Percentiles rank a stretch among this genome's conserved stretches.
Conservation (phyloP, 1,284 basidiomycete genomes). For the Tetrapyrgos nigripes region DNA sequence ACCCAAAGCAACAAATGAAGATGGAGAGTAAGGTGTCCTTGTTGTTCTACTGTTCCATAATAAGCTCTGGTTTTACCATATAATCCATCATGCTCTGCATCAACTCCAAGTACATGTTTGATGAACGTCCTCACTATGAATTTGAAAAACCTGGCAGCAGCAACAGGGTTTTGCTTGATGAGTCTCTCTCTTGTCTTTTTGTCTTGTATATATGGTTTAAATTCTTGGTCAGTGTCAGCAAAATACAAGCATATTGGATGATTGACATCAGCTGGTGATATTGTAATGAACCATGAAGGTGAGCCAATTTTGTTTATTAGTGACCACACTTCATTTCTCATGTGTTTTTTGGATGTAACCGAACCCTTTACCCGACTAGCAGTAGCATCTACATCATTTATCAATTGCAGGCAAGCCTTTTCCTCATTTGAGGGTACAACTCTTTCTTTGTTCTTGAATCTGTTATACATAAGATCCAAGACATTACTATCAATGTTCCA, state of each 20-base stretch:
- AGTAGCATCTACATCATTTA: slow-evolving; percentile 41
- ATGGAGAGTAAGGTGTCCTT: slow-evolving; percentile 46
- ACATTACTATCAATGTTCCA: no score
- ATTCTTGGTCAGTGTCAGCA: no score
- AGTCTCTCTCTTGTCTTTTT: no score
- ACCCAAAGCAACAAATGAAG: slow-evolving; percentile 53
- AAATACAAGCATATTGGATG: no score
- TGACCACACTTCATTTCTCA: slow-evolving; percentile 44
- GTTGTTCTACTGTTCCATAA: slow-evolving; percentile 50
- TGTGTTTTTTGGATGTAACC: slow-evolving; percentile 25
- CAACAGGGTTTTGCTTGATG: no score
- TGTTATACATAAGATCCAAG: slow-evolving; percentile 35
- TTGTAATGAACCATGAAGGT: no score
- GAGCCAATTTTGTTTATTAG: slow-evolving; percentile 36
- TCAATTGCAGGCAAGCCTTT: slow-evolving; percentile 28
- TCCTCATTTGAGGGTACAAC: slow-evolving; percentile 28
- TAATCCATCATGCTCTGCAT: slow-evolving; percentile 30
- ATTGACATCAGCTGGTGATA: no score
- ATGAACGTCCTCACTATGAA: slow-evolving; percentile 45
- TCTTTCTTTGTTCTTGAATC: slow-evolving; percentile 15
- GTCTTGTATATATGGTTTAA: no score
- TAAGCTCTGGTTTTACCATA: slow-evolving; percentile 40
- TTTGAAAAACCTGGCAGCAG: no score
- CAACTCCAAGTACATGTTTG: slow-evolving; percentile 28
- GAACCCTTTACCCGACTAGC: slow-evolving; percentile 38